Conservation (phyloP, 1,284 basidiomycete species). For the Sphagnurus paluster region DNA sequence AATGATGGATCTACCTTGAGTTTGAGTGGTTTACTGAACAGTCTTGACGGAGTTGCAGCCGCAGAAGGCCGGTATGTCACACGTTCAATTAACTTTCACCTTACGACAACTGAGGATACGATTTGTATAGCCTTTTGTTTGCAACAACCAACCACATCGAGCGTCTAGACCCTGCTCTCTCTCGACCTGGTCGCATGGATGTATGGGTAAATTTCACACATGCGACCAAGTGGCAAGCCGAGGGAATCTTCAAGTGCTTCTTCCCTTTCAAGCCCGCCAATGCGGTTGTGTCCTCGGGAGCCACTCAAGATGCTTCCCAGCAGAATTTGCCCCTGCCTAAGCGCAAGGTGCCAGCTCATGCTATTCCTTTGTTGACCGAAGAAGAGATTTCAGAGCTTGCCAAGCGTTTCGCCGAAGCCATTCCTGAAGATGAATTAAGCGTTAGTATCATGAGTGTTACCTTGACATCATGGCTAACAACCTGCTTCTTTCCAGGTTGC, state of each 20-base stretch:
- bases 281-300: constrained; percentile 25
- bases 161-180: constrained; percentile 79
- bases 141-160: constrained; percentile 87
- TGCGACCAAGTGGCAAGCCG: constrained; percentile 84
- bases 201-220: constrained; percentile 88
- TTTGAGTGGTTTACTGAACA: constrained; percentile 80
- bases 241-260: constrained; percentile 90
- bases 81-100: neutral
- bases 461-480: neutral
- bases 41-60: constrained; percentile 84
- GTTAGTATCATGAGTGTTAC: constrained; percentile 42
- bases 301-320: constrained; percentile 52
- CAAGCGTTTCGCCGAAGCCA: constrained; percentile 73
- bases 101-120: constrained; percentile 5
- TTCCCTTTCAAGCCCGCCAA: constrained; percentile 65
- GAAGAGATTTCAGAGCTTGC: constrained; percentile 73
- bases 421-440: constrained; percentile 81
- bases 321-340: constrained; percentile 68
- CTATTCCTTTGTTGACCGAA: constrained; percentile 70
- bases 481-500: constrained; percentile 64
- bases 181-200: constrained; percentile 82
- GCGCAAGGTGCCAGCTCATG: constrained; percentile 55
- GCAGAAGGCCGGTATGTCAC: constrained; percentile 75
- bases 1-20: constrained; percentile 78
- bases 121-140: constrained; percentile 61